Conservation (phyloP, 1,284 basidiomycete genomes). For the Ustilago bromivora region DNA sequence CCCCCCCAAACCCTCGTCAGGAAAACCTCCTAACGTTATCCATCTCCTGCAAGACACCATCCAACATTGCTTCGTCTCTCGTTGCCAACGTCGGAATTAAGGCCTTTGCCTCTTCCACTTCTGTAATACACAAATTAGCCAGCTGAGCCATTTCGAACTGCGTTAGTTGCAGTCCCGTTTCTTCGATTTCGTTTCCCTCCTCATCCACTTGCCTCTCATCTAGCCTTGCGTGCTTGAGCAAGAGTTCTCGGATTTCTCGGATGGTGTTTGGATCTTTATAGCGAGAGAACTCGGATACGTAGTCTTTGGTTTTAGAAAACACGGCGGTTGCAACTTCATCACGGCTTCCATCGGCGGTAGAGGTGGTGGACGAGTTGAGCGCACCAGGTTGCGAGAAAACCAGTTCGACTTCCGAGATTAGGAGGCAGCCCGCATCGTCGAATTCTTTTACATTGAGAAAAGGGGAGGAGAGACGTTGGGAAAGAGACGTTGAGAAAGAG, state of each 20-base stretch:
- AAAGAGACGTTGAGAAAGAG: neutral
- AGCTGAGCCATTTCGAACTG: conserved; percentile 94
- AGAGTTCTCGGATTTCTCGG: conserved; percentile 81
- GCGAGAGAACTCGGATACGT: conserved; percentile 89
- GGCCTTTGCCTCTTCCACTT: conserved; percentile 90
- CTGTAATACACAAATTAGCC: conserved; percentile 86
- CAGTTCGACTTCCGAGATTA: conserved; percentile 91
- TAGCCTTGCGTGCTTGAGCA: conserved; percentile 50
- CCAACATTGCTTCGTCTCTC: conserved; percentile 85
- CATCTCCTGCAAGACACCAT: conserved; percentile 84
- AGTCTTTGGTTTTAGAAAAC: conserved; percentile 90
- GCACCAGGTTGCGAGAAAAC: conserved; percentile 82
- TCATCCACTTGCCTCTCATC: conserved; percentile 50
- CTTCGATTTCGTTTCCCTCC: conserved; percentile 36
- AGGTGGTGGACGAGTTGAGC: conserved; percentile 24
- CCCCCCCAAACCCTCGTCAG: conserved; percentile 72
- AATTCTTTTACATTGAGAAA: conserved; percentile 74
- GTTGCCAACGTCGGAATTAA: conserved; percentile 87
- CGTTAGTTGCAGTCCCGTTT: conserved; percentile 80
- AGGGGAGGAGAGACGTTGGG: neutral
- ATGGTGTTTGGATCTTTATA: conserved; percentile 88
- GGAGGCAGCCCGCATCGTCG: conserved; percentile 87
- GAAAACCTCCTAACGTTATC: conserved; percentile 86
- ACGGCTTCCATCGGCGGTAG: neutral
- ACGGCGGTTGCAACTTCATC: conserved; percentile 74